Conservation (phyloP, 2,329 filamentous ascomycete species). For the Dactylonectria macrodidyma region DNA sequence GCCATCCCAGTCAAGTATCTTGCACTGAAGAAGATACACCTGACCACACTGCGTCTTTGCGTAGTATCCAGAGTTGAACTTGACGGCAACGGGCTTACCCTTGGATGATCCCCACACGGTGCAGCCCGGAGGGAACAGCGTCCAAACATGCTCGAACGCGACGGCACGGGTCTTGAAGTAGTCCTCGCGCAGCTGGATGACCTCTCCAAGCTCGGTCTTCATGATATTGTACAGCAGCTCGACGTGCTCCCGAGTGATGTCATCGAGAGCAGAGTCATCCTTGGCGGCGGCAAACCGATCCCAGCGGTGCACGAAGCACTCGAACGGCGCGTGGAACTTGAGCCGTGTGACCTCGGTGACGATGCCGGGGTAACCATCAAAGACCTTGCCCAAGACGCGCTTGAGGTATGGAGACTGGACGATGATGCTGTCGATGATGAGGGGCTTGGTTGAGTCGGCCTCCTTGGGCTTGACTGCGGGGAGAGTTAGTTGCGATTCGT, state of each 20-base stretch:
- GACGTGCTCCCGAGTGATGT: conserved; percentile 61
- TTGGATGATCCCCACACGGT: conserved; percentile 57
- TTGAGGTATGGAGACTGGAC: conserved; percentile 75
- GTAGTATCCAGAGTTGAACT: conserved; percentile 57
- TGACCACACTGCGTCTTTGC: conserved; percentile 55
- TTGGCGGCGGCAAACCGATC: conserved; percentile 59
- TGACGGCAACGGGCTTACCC: conserved; percentile 57
- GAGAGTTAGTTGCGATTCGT: not conserved
- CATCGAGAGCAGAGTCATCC: conserved; percentile 58
- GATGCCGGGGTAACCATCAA: conserved; percentile 73
- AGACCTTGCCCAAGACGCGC: conserved; percentile 66
- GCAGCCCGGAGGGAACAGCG: conserved; percentile 65
- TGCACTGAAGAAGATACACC: conserved; percentile 56
- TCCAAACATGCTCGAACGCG: conserved; percentile 67
- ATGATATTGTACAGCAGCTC: conserved; percentile 63
- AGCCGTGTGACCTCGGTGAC: conserved; percentile 72
- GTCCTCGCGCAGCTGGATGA: conserved; percentile 65
- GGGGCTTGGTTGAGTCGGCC: conserved; percentile 71
- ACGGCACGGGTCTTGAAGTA: conserved; percentile 68
- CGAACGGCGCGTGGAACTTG: conserved; percentile 73
- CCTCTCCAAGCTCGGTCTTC: conserved; percentile 65
- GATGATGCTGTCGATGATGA: conserved; percentile 74
- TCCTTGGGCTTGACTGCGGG: conserved; percentile 59
- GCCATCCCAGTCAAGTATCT: conserved; percentile 65
- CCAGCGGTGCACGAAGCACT: conserved; percentile 78